Base-by-base conservation (phyloP, 805 yeast species). In the Blastobotrys americana region DNA sequence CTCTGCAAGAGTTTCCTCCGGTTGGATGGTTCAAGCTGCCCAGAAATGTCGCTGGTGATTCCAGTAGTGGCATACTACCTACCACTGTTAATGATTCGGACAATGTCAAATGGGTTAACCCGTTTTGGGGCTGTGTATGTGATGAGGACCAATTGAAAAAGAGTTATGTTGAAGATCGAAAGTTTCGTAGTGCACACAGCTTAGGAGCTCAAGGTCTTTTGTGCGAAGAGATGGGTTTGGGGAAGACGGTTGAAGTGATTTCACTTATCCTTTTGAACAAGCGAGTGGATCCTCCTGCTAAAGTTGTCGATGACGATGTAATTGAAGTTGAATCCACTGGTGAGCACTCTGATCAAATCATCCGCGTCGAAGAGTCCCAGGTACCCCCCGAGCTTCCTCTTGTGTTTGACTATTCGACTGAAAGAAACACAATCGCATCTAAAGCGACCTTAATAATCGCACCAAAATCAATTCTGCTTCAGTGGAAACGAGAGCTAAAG, bases 201-300 rank as follows among this genome's bases (percentile, higher is more conserved):
- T 17, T 37, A 16, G 42, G 40, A 13, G 43, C 44, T 15, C 37
- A 72, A 41, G 96, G 94, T 0, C 65, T 93, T 5, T 61, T 93
- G 27, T 83, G 93, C 1, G 98, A 90, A 56, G 98, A 93, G 62
- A 93, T 93, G 98, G 98, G 98, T 0, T 71, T 93, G 5, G 98
- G 98, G 0, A 93, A 93, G 58, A 90, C 98, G 0, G 79, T 93
- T 3, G 98, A 93, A 59, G 69, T 88, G 10, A 69, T 85, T 2
- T 70, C 95, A 0, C 65, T 90, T 34, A 64, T 83, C 0, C 57
- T 78, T 1, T 56, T 80, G 41, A 82, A 93, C 59, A 78, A 68
- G 25, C 64, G 96, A 13, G 2, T 9, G 1, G 23, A 19, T 22
- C 17, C 19, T 8, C n/a, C 9, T 15, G 28, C 31, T 8, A 18